Conservation (phyloP, 495 filamentous ascomycete species). For the Neurospora sp. region DNA sequence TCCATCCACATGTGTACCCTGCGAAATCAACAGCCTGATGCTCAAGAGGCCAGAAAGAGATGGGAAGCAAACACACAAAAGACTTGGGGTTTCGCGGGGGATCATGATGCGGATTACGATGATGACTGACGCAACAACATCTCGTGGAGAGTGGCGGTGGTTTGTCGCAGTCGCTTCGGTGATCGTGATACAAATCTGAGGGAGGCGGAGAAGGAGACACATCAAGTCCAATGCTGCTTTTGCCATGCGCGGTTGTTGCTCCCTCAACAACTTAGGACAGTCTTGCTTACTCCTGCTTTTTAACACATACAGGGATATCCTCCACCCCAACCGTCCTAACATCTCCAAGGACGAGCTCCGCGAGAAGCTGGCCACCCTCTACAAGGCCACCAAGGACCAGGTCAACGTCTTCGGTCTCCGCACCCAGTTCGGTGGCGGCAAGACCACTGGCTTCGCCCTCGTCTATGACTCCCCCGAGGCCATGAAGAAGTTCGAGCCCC, state of each 20-base stretch:
- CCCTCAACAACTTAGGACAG: neutral
- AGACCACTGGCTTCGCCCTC: slow-evolving; percentile 97
- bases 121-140: neutral
- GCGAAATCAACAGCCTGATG: neutral
- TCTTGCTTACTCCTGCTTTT: slow-evolving; percentile 6
- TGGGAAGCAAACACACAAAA: neutral
- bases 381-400: slow-evolving; percentile 96
- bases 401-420: slow-evolving; percentile 96
- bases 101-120: neutral
- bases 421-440: slow-evolving; percentile 98
- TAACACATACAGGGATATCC: slow-evolving; percentile 68
- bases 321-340: slow-evolving; percentile 96
- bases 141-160: neutral
- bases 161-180: neutral
- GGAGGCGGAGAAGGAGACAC: neutral
- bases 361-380: slow-evolving; percentile 83
- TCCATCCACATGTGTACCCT: neutral
- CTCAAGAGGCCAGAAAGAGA: neutral
- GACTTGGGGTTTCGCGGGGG: neutral
- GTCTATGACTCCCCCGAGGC: slow-evolving; percentile 96
- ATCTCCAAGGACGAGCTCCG: slow-evolving; percentile 98
- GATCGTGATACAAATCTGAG: neutral
- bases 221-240: neutral
- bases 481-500: slow-evolving; percentile 99
- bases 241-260: neutral